Evolutionary conservation across 2,329 filamentous ascomycete species (phyloP), one percentile per base, ranked within the genome.

Genomic region (Ilyonectria sp.): DNA sequence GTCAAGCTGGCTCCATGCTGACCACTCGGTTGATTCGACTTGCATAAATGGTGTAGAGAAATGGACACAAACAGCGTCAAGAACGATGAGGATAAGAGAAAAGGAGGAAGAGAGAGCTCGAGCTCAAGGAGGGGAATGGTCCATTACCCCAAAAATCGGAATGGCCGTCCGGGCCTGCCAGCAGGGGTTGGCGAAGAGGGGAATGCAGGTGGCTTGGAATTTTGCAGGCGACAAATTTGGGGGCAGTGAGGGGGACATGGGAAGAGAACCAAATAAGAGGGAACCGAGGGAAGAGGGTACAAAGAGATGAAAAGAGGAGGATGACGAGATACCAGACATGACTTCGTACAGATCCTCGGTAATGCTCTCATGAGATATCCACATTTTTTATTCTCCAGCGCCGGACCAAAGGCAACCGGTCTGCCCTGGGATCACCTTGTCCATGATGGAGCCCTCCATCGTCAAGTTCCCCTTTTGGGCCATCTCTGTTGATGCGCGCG

Each of bases 291-390:
- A 33, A 37, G 31, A 37, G 47, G 50, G 29, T 9, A 40, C 21
- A 47, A 54, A 37, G 26, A 23, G 19, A 44, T 54, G 53, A 61
- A 61, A 57, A 61, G 46, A 37, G 46, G 26, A 44, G 10, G 59
- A 26, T 33, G 59, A 61, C 43, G 40, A n/a, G 10, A 57, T 43
- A 21, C 13, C 31, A 43, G 31, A 33, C 53, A 56, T 54, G 9
- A 26, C 26, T 26, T 26, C 26, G 26, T 26, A 31, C 52, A 35
- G 52, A 66, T 58, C 53, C 58, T 66, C 63, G 63, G 63, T 35
- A 50, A 65, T 53, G 26, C 37, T 58, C 26, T 17, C 19, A 31
- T 53, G 29, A 43, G 43, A 52, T 58, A 52, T 35, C 59, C 57
- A 52, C 58, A 26, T 50, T 56, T 43, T 43, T 33, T 13, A 21